A percentile compares a stretch with the other conserved stretches of the same genome.
phyloP scores from a whole-genome alignment of 2,329 filamentous ascomycete species.

The Colletotrichum sp. region DNA sequence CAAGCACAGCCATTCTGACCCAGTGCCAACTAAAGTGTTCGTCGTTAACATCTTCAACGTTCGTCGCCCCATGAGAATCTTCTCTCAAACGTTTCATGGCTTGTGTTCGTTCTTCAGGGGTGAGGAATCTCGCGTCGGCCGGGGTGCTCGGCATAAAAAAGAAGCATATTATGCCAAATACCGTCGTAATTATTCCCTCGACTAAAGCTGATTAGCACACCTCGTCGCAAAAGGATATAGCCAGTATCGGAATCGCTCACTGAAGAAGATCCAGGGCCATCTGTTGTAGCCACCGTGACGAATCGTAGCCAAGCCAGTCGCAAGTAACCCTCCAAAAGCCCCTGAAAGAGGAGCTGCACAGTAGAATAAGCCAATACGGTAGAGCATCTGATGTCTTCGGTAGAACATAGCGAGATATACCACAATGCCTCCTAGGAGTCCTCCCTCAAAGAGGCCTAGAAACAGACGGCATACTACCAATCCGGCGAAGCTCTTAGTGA shows the following conservation, averaged over 20 bases:
- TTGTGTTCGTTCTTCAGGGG: conserved; percentile 24
- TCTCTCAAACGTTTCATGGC: conserved; percentile 26
- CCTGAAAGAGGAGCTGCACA: conserved; percentile 72
- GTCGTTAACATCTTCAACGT: conserved; percentile 32
- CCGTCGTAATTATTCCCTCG: conserved; percentile 63
- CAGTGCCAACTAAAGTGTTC: conserved; percentile 45
- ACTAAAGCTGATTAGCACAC: conserved; percentile 29
- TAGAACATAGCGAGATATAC: conserved; percentile 57
- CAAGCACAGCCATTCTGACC: conserved; percentile 35
- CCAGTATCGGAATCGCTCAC: conserved; percentile 6
- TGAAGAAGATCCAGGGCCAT: conserved; percentile 56
- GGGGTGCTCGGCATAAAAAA: conserved; percentile 40
- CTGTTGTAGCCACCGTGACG: conserved; percentile 39
- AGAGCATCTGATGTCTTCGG: conserved; percentile 65
- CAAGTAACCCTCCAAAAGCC: conserved; percentile 64
- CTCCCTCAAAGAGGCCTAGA: conserved; percentile 61
- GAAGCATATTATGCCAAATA: conserved; percentile 64
- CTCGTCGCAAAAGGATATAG: too few relatives aligned
- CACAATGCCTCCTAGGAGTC: conserved; percentile 61
- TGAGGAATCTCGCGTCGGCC: conserved; percentile 28
- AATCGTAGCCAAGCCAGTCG: conserved; percentile 61
- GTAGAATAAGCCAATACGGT: conserved; percentile 62
- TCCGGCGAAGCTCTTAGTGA: conserved; percentile 26
- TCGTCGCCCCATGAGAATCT: conserved; percentile 27
- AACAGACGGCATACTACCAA: conserved; percentile 39